Evolutionary conservation across 441 rosid genomes (phyloP).

Genomic region (Gossypium armourianum): DNA sequence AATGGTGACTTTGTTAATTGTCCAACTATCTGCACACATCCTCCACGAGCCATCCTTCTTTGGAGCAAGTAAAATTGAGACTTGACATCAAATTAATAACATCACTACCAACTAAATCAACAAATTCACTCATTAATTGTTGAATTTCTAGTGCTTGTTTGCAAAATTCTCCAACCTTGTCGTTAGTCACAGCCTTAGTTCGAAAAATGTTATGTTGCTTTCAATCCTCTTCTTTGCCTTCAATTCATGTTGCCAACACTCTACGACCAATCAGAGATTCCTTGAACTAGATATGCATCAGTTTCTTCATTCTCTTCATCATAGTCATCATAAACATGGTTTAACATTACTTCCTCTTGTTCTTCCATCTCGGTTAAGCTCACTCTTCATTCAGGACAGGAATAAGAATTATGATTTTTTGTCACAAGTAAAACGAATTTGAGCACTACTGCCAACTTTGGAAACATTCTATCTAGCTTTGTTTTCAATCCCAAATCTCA

Average conservation of each 20-base stretch:
- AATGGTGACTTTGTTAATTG: neutral
- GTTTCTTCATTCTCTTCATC: neutral
- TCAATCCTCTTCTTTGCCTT: neutral
- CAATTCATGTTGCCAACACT: neutral
- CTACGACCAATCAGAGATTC: neutral
- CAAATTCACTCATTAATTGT: neutral
- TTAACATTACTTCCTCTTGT: neutral
- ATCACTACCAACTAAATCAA: neutral
- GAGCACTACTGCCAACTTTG: neutral
- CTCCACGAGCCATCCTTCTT: neutral
- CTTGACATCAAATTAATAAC: neutral
- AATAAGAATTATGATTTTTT: neutral
- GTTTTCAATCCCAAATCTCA: neutral
- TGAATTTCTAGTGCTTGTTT: neutral
- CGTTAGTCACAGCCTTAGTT: neutral
- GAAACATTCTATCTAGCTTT: neutral
- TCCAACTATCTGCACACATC: neutral
- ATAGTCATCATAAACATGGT: neutral
- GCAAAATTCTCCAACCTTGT: neutral
- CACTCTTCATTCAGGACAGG: neutral
- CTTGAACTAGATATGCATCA: neutral
- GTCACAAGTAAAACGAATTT: neutral
- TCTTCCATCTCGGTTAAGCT: neutral
- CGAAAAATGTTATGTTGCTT: neutral
- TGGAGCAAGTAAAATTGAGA: neutral